Evolutionary conservation across 805 yeast genomes (phyloP).

Genomic region (Cyberlindnera xylosilytica): DNA sequence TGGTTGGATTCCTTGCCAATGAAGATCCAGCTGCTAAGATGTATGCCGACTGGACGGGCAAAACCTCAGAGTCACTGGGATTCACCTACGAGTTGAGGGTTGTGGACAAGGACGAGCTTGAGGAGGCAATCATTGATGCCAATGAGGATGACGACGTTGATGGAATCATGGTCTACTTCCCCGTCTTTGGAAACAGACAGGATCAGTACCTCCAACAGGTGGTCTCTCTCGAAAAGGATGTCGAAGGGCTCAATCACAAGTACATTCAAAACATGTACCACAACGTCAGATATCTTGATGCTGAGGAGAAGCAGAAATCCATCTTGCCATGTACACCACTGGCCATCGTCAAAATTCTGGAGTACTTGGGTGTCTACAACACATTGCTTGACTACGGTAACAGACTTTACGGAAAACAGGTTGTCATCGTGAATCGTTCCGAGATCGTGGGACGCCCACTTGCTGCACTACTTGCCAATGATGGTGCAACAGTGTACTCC

Average conservation of each 20-base stretch:
- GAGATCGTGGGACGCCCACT: conserved; percentile 97
- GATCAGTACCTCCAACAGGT: conserved; percentile 95
- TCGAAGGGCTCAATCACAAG: conserved; percentile 89
- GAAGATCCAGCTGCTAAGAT: conserved; percentile 91
- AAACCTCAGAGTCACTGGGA: conserved; percentile 83
- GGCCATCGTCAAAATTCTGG: conserved; percentile 90
- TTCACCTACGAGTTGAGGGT: conserved; percentile 78
- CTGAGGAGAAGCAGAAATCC: conserved; percentile 63
- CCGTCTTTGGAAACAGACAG: conserved; percentile 92
- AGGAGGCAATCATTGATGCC: conserved; percentile 78
- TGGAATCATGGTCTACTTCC: conserved; percentile 97
- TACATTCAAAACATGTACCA: conserved; percentile 95
- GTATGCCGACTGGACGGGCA: conserved; percentile 96
- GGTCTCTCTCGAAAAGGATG: conserved; percentile 88
- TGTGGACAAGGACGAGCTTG: conserved; percentile 74
- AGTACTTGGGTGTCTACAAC: conserved; percentile 86
- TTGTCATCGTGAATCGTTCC: conserved; percentile 87
- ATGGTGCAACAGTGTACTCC: conserved; percentile 95
- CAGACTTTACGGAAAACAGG: conserved; percentile 87
- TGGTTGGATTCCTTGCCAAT: conserved; percentile 92
- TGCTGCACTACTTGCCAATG: conserved; percentile 94
- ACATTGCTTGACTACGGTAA: conserved; percentile 81
- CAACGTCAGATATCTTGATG: conserved; percentile 81
- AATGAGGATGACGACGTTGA: conserved; percentile 72
- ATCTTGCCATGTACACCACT: conserved; percentile 96